phyloP scores from a whole-genome alignment of 768 basidiomycete species.

The Rhizopogon vulgaris region DNA sequence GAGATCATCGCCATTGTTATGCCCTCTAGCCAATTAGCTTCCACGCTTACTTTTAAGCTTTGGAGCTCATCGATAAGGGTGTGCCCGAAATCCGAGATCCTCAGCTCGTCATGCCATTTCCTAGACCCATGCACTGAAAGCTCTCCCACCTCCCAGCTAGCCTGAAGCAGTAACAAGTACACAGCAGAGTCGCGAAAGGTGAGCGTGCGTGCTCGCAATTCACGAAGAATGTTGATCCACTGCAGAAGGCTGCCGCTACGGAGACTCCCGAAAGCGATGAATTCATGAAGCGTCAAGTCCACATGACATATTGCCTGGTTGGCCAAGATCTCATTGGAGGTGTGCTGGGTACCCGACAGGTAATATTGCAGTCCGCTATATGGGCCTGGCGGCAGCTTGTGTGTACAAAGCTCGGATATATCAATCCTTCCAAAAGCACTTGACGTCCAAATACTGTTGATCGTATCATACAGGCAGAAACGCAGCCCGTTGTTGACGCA shows the following conservation, averaged over 20 bases:
- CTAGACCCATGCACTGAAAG: conserved; percentile 10
- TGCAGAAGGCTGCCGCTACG: conserved; percentile 38
- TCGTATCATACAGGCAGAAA: conserved; percentile 24
- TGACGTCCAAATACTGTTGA: conserved; percentile 6
- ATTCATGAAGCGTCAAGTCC: conserved; percentile 36
- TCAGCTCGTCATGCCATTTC: conserved; percentile 34
- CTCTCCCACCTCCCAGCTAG: conserved; percentile 34
- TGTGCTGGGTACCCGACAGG: conserved; percentile 29
- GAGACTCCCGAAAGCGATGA: conserved; percentile 32
- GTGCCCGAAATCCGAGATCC: conserved; percentile 22
- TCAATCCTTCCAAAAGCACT: conserved; percentile 6
- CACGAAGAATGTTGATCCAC: conserved; percentile 41
- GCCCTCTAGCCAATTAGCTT: conserved; percentile 32
- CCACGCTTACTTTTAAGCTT: conserved; percentile 23
- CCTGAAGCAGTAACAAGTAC: conserved; percentile 33
- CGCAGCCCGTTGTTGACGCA: conserved; percentile 24
- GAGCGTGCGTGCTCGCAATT: conserved; percentile 29
- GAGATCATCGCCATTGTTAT: conserved; percentile 23
- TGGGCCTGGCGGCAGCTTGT: conserved; percentile 22
- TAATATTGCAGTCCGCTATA: conserved; percentile 33
- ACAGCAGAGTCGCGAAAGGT: conserved; percentile 32
- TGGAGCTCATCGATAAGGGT: conserved; percentile 27
- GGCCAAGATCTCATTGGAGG: conserved; percentile 36
- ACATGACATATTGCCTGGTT: conserved; percentile 33
- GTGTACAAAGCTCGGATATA: conserved; percentile 20